These are phyloP conservation scores for Trichoderma polysporum DNA, from an alignment of 2,329 filamentous ascomycete species.

Conservation along the genomic window DNA sequence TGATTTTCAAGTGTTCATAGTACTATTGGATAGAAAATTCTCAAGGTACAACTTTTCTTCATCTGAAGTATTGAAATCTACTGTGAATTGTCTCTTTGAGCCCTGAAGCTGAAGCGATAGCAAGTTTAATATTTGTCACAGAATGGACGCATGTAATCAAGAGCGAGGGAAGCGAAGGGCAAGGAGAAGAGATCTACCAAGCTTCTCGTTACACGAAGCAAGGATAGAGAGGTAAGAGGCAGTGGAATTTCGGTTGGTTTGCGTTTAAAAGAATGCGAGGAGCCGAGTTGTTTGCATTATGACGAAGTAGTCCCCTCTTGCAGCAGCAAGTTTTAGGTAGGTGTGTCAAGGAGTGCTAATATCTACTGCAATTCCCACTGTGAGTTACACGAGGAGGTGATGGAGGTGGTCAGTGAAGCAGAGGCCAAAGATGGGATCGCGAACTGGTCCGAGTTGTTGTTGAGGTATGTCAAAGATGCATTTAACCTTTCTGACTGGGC, in stretches of 20 bases:
- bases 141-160: background rate
- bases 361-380: background rate
- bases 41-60: background rate
- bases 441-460: background rate
- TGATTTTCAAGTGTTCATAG: background rate
- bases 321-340: background rate
- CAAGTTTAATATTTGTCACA: background rate
- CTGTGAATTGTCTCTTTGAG: background rate
- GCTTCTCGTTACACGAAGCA: background rate
- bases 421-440: background rate
- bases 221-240: background rate
- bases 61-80: background rate
- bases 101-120: background rate
- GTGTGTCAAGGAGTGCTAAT: background rate
- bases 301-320: background rate
- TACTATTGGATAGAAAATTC: background rate
- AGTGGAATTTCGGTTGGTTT: background rate
- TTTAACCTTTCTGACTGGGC: background rate
- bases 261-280: background rate
- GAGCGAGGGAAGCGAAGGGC: background rate
- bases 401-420: background rate
- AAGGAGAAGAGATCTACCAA: background rate
- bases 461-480: background rate
- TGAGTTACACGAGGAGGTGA: background rate
- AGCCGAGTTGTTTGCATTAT: constrained; percentile 11